Evolutionary conservation across 306 rosid genomes (phyloP), one percentile per base, ranked within the genome.

Genomic region (Acacia melanoxylon): DNA sequence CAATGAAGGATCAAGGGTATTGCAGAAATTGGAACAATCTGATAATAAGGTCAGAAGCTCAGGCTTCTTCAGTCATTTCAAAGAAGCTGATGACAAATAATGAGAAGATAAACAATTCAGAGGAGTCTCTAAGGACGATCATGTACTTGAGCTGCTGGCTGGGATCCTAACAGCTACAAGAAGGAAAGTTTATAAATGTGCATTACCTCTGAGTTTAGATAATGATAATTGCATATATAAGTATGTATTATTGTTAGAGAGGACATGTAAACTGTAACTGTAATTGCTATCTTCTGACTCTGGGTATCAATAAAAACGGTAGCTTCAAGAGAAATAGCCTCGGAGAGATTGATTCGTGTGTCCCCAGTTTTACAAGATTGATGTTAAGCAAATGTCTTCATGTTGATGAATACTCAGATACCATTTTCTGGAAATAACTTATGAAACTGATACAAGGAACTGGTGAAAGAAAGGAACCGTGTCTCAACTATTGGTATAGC

Each of bases 81-180:
- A 25, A 67, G 20, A 81, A 77, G 25, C 7, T 79, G 29, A 82
- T 2, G 89, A 67, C 89, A 91, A 92, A 71, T 45, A 29, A 71
- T 14, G 22, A 88, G 42, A 79, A 86, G 31, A 40, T 71, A 37
- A 90, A 82, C 68, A 90, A 82, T 70, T 86, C 91, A 45, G 97
- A 92, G 80, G 97, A 92, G 31, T 89, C 98, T 69, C 81, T 89
- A 0, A 89, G 91, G 77, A 89, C 74, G 0, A 91, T 93, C 72
- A 87, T 92, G 97, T 94, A 87, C 82, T 84, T 92, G 81, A 92
- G 98, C 70, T 85, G 84, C 19, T 93, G 97, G 97, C n/a, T 48
- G 19, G 54, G 97, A 92, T 81, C 97, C 94, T 16, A 89, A 89
- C 63, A 72, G 56, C 86, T 77, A 74, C 83, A 68, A 68, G 72